Evolutionary conservation across 2,329 filamentous ascomycete genomes (phyloP), one percentile per base, ranked within the genome.

Genomic region (Pleurostoma richardsiae): DNA sequence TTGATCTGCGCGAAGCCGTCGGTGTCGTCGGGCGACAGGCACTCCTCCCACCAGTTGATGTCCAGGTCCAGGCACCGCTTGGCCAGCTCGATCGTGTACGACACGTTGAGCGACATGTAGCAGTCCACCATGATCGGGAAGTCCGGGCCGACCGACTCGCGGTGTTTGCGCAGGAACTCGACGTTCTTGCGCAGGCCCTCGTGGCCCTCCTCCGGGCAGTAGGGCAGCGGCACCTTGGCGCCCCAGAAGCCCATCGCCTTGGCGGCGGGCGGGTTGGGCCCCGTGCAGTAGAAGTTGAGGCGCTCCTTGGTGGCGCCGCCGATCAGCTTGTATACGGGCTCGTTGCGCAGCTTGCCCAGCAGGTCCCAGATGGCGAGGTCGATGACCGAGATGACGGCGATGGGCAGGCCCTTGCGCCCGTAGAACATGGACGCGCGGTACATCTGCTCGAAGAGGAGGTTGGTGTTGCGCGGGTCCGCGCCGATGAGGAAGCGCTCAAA

Each of bases 31-130:
- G 91, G 91, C 30, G 85, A 87, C 52, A 96, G 73, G 54, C 90
- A 95, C 73, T 96, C 91, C 72, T 96, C 91, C 90, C 90, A 96
- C 91, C 91, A 96, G 73, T 96, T 90, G 64, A 96, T 91, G 66
- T 92, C 80, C 55, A 96, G 79, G 56, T 90, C 83, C 57, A 88
- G 80, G 62, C 86, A 90, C 44, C 85, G 86, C 69, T 91, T 88
- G 50, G 88, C 91, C 28, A 96, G 77, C 67, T 96, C 86, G 56
- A 96, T 95, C 4, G 89, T 95, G 71, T 96, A 96, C 1, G 88
- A 73, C 29, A 96, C 91, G 59, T 91, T 96, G 60, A 96, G 74
- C 56, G 87, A 91, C 91, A 96, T 96, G 71, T 95, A 96, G 76
- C 91, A 96, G 71, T 96, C 91, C 4, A 96, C 91, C 76, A 95